Evolutionary conservation across 495 filamentous ascomycete species (phyloP), one percentile per base, ranked within the genome.

Genomic region (Parathielavia appendiculata): DNA sequence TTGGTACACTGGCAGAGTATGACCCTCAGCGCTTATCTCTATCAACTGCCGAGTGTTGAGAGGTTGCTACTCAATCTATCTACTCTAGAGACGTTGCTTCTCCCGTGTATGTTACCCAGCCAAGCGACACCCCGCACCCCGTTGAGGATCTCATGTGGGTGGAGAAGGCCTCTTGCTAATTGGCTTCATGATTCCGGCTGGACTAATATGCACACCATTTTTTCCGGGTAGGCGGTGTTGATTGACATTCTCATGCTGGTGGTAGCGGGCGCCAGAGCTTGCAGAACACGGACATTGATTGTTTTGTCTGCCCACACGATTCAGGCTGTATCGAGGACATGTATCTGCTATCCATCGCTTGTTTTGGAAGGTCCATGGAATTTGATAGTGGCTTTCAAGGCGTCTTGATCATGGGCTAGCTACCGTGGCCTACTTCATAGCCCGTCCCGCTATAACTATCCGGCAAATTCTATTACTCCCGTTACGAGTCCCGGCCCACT

Each of bases 151-250:
- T 17, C 1, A 5, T 38, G 3, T 5, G 12, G 32, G 5, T 14
- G 30, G 34, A 23, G 16, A n/a, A 0, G 2, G 11, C 11, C 16
- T 38, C 5, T 22, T 9, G 17, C 3, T 51, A 35, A 51, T 38
- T 39, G 35, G 17, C 3, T 6, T 16, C 11, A 2, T 35, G 10
- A 14, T 5, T 19, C 49, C 49, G 49, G 49, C 34, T 51, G 49
- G 34, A 35, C 49, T 32, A 51, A 51, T 51, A 17, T 51, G 23
- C 34, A 22, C 17, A 16, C 17, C 34, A 7, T 22, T 51, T 51
- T 39, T 51, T 35, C 49, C 49, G 49, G 49, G 38, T 51, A 38
- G 19, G 49, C 49, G 49, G 49, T 13, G 49, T 38, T 51, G 35
- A 51, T 38, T 51, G 49, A 16, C 49, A 23, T 5, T 22, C 34